phyloP scores from a whole-genome alignment of 208 protist genomes.

The Vickermania spadyakhi region DNA sequence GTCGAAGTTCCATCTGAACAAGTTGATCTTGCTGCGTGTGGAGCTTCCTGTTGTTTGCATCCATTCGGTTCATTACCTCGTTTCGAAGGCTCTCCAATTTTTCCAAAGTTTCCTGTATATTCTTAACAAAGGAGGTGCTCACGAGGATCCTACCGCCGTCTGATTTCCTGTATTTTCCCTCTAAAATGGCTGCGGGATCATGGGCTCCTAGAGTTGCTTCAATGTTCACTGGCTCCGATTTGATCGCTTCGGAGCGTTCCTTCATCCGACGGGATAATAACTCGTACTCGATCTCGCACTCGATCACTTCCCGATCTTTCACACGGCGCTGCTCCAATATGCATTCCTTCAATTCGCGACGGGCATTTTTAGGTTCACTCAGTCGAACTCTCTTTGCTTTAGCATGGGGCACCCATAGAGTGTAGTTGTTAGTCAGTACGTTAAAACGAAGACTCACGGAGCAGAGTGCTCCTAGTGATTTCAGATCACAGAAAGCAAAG shows the following conservation, averaged over 20 bases:
- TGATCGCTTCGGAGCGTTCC: constrained; percentile 22
- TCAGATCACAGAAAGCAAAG: constrained; percentile 20
- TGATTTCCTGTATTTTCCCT: neutral
- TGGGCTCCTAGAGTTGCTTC: constrained; percentile 12
- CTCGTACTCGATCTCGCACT: constrained; percentile 18
- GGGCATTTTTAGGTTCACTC: neutral
- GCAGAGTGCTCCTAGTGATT: constrained; percentile 10
- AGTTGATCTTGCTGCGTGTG: neutral
- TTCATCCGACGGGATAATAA: constrained; percentile 20
- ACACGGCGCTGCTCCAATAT: constrained; percentile 2
- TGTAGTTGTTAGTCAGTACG: constrained; percentile 8
- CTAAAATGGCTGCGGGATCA: constrained; percentile 3
- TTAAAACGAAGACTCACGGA: constrained; percentile 14
- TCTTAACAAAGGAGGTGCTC: neutral
- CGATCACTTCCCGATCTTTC: constrained; percentile 12
- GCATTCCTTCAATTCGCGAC: constrained; percentile 6
- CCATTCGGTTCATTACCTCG: neutral
- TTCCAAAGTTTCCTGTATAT: neutral
- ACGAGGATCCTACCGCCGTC: constrained; percentile 8
- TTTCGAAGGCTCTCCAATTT: neutral
- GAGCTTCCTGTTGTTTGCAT: neutral
- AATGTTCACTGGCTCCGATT: constrained; percentile 24
- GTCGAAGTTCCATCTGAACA: neutral
- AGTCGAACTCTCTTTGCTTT: neutral
- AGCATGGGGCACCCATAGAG: constrained; percentile 19